phyloP scores from a whole-genome alignment of 805 yeast species.

The Saccharomycopsis sp. region DNA sequence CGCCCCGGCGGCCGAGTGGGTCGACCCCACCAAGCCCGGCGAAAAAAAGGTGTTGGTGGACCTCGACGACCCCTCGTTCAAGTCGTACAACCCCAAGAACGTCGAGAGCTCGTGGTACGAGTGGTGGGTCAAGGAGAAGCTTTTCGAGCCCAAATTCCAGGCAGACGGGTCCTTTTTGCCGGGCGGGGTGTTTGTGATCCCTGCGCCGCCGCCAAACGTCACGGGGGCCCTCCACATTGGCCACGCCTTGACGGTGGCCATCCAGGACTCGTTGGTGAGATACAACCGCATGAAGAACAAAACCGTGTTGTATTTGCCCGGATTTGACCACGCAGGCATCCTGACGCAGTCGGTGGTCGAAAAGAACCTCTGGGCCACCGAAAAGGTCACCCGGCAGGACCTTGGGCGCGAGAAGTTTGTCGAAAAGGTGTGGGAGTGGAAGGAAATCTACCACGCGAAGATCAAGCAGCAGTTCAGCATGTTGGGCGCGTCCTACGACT shows the following conservation, averaged over 20 bases:
- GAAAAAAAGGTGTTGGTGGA: constrained; percentile 85
- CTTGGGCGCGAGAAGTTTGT: constrained; percentile 87
- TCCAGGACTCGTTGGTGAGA: constrained; percentile 90
- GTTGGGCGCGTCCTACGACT: constrained; percentile 95
- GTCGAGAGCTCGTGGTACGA: constrained; percentile 97
- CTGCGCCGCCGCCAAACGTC: constrained; percentile 99
- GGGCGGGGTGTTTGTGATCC: constrained; percentile 81
- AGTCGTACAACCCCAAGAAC: constrained; percentile 86
- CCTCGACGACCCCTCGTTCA: constrained; percentile 86
- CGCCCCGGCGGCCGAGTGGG: constrained; percentile 72
- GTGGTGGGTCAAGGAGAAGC: constrained; percentile 92
- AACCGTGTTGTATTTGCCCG: constrained; percentile 88
- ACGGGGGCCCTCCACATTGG: constrained; percentile 99
- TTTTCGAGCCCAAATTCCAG: constrained; percentile 80
- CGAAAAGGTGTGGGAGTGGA: constrained; percentile 96
- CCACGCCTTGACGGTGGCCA: constrained; percentile 91
- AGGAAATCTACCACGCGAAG: constrained; percentile 81
- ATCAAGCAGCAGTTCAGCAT: constrained; percentile 79
- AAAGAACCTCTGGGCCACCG: constrained; percentile 85
- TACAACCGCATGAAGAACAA: constrained; percentile 96
- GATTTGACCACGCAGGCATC: constrained; percentile 99
- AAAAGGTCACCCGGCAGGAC: constrained; percentile 88
- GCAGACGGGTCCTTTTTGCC: constrained; percentile 69
- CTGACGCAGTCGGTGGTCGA: constrained; percentile 98
- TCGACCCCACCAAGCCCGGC: constrained; percentile 79